phyloP scores from a whole-genome alignment of 2,329 filamentous ascomycete genomes.

The Fusarium pininemorale region DNA sequence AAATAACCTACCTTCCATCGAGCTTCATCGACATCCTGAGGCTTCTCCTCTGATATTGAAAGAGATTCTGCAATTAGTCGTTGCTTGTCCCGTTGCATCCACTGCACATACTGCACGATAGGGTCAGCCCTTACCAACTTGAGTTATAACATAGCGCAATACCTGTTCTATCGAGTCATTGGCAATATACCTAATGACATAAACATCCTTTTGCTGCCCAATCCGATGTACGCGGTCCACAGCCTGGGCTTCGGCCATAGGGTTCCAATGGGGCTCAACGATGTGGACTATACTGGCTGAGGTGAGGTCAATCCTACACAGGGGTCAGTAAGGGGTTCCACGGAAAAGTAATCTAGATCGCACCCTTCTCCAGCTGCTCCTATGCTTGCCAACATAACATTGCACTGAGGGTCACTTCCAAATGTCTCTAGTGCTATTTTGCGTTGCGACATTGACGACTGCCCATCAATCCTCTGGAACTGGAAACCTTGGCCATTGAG shows the following conservation, averaged over 20 bases:
- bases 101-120: background rate
- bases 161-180: background rate
- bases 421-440: background rate
- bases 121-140: background rate
- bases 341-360: too few species aligned
- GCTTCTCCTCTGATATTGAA: background rate
- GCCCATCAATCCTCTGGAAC: background rate
- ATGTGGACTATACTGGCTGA: background rate
- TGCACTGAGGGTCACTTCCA: background rate
- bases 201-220: background rate
- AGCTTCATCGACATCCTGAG: background rate
- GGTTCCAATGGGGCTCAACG: background rate
- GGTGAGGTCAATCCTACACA: background rate
- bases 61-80: background rate
- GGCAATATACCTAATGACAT: background rate
- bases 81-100: background rate
- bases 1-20: background rate
- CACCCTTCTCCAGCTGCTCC: background rate
- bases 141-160: fast-evolving
- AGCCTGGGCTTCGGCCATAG: background rate
- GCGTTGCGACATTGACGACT: background rate
- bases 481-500: background rate
- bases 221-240: background rate
- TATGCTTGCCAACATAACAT: background rate
- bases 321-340: background rate